Conservation (phyloP, 306 rosid genomes). For the Trifolium subterraneum region DNA sequence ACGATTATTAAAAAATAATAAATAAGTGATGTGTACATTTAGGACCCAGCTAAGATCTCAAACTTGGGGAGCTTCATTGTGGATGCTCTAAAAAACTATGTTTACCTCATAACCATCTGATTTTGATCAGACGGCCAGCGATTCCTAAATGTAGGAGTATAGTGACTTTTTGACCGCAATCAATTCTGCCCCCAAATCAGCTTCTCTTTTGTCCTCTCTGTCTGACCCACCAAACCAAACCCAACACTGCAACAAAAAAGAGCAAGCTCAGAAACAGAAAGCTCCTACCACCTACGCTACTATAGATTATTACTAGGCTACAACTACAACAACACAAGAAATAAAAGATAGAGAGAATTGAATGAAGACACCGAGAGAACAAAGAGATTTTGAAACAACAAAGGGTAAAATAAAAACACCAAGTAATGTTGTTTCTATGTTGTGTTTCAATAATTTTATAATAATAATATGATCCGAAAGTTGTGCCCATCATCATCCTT, state of each 20-base stretch:
- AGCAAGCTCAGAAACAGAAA: conserved; percentile 5
- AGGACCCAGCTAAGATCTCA: no score
- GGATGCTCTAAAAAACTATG: no score
- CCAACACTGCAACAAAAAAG: neutral
- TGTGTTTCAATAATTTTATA: conserved; percentile 30
- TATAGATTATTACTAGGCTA: neutral
- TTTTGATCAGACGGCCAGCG: no score
- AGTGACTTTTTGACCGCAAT: neutral
- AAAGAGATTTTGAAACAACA: neutral
- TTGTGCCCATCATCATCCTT: conserved; percentile 39
- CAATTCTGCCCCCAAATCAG: neutral
- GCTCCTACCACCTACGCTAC: neutral
- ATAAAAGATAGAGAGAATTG: neutral
- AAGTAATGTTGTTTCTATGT: conserved; percentile 4
- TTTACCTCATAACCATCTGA: no score
- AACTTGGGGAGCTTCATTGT: no score
- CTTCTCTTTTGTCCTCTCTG: neutral
- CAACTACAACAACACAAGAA: no score
- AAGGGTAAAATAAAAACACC: conserved; percentile 36
- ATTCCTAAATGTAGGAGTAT: no score
- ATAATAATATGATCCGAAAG: conserved; percentile 33
- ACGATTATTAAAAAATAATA: no score
- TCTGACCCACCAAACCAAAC: neutral
- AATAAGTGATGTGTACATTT: no score
- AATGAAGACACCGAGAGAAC: conserved; percentile 7